Conservation (phyloP, 306 rosid species). For the Parietaria judaica region DNA sequence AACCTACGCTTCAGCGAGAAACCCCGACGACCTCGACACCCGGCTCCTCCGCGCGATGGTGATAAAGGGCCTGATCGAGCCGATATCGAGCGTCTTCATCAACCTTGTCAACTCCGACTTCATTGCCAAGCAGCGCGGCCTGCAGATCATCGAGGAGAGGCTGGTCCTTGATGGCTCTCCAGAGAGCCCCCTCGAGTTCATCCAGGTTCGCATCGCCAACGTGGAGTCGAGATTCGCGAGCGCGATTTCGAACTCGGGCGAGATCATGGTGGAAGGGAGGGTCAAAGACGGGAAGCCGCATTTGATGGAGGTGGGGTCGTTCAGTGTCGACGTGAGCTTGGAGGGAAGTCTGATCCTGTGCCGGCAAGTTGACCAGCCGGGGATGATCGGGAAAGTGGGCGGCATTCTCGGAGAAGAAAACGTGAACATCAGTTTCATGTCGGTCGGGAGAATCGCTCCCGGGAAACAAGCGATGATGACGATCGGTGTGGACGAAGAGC, state of each 20-base stretch:
- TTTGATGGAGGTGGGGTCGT: conserved; percentile 87
- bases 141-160: conserved; percentile 74
- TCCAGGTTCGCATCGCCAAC: conserved; percentile 86
- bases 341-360: conserved; percentile 88
- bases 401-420: conserved; percentile 78
- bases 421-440: conserved; percentile 95
- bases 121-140: conserved; percentile 90
- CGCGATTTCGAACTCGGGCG: conserved; percentile 81
- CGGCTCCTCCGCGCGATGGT: conserved; percentile 96
- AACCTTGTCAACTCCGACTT: conserved; percentile 96
- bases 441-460: conserved; percentile 92
- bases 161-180: conserved; percentile 78
- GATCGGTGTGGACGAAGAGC: conserved; percentile 87
- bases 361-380: conserved; percentile 97
- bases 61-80: conserved; percentile 90
- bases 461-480: conserved; percentile 97
- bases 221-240: conserved; percentile 88
- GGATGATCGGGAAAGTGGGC: conserved; percentile 84
- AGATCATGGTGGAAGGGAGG: conserved; percentile 74
- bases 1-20: conserved; percentile 73
- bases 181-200: conserved; percentile 70
- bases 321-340: conserved; percentile 88
- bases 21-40: conserved; percentile 93
- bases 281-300: conserved; percentile 92
- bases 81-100: conserved; percentile 74